phyloP scores from a whole-genome alignment of 2,329 filamentous ascomycete genomes.

The Fusarium goolgardi region DNA sequence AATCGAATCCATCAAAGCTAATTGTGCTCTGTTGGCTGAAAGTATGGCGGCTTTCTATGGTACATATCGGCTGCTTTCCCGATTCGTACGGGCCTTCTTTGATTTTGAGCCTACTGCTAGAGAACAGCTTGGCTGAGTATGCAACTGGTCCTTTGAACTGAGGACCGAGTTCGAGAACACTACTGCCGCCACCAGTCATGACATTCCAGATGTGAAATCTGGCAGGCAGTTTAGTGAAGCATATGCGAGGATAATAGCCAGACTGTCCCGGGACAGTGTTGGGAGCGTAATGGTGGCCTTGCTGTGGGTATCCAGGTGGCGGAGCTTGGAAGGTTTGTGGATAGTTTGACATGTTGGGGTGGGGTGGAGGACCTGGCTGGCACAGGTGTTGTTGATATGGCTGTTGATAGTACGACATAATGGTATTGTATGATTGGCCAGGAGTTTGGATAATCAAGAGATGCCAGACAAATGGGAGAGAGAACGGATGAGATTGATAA shows the following conservation, averaged over 20 bases:
- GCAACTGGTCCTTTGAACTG: slow-evolving; percentile 1
- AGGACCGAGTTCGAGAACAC: not conserved
- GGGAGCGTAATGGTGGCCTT: not conserved
- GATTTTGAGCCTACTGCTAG: slow-evolving; percentile 10
- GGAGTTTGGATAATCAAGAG: no score
- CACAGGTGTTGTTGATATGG: not conserved
- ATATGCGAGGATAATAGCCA: not conserved
- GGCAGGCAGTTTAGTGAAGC: not conserved
- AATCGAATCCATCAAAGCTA: not conserved
- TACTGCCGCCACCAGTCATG: not conserved
- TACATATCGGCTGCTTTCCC: not conserved
- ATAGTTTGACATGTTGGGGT: no score
- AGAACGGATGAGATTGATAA: not conserved
- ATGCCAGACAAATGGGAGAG: not conserved
- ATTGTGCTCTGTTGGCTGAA: slow-evolving; percentile 11
- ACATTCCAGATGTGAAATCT: slow-evolving; percentile 13
- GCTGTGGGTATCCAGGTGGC: not conserved
- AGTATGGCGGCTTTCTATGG: not conserved
- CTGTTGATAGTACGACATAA: not conserved
- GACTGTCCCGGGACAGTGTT: not conserved
- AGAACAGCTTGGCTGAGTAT: slow-evolving; percentile 16
- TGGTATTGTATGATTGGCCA: rapidly evolving
- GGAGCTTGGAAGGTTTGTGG: not conserved
- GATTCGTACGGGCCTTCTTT: slow-evolving; percentile 9
- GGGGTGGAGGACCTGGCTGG: not conserved